These are phyloP conservation scores for Oxyria digyna DNA, from an alignment of 148 eudicot genomes.

Conservation along the genomic window DNA sequence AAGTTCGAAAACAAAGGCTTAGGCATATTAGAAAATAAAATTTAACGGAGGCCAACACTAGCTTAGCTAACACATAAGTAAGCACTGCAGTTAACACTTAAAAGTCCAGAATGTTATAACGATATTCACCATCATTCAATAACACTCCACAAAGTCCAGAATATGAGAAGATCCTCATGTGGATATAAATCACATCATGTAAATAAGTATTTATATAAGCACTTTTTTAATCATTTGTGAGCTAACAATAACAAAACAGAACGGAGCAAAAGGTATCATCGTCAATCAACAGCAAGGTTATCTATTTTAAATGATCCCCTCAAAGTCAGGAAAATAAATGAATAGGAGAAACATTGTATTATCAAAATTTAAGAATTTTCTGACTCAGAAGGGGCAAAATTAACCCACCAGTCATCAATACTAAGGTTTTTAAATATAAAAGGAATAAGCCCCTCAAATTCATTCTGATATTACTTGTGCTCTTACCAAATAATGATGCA, in stretches of 20 bases:
- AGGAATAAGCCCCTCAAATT: neutral
- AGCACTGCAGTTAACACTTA: neutral
- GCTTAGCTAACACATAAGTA: neutral
- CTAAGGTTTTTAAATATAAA: neutral
- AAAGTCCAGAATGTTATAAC: neutral
- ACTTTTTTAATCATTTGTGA: neutral
- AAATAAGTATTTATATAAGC: neutral
- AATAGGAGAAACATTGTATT: neutral
- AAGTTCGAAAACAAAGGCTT: neutral
- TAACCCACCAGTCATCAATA: neutral
- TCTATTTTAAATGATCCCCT: neutral
- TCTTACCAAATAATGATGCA: constrained; percentile 94
- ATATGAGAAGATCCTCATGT: neutral
- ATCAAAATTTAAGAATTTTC: neutral
- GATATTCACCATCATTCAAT: neutral
- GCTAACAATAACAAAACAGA: neutral
- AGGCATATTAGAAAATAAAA: constrained; percentile 5
- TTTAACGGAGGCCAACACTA: neutral
- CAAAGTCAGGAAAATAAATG: neutral
- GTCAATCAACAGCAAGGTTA: neutral
- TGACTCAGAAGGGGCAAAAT: neutral
- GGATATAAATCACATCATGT: neutral
- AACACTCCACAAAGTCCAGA: neutral
- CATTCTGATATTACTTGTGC: neutral
- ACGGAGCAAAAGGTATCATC: neutral